Evolutionary conservation across 129 eudicot genomes (phyloP).

Genomic region (Flaveria trinervia): DNA sequence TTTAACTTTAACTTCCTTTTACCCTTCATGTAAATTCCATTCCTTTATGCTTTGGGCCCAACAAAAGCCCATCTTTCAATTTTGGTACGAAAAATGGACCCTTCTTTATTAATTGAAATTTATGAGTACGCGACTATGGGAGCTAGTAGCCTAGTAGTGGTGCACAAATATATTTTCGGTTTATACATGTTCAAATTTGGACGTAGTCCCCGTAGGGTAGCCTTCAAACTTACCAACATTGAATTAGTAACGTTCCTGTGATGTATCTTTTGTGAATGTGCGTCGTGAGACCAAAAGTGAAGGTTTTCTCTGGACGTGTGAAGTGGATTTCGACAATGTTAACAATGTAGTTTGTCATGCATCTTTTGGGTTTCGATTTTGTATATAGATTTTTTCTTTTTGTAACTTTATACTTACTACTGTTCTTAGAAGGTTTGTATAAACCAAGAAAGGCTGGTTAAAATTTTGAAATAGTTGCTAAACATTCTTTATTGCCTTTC

Average conservation of each 20-base stretch:
- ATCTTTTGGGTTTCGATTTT: constrained; percentile 4
- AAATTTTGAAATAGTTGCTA: too few species aligned
- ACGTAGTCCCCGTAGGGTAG: too few species aligned
- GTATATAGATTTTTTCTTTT: neutral
- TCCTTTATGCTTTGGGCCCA: constrained; percentile 18
- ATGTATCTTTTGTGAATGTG: neutral
- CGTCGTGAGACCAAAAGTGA: neutral
- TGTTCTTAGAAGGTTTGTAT: too few species aligned
- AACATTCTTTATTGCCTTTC: too few species aligned
- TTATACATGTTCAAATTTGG: too few species aligned
- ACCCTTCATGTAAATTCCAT: constrained; percentile 26
- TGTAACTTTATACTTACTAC: neutral
- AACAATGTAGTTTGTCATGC: neutral
- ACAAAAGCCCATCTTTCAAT: neutral
- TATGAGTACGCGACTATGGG: neutral
- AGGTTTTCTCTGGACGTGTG: neutral
- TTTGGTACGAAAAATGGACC: neutral
- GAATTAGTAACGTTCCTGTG: neutral
- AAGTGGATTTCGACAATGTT: neutral
- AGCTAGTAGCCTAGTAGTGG: too few species aligned
- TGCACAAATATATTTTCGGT: too few species aligned
- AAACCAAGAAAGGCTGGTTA: too few species aligned
- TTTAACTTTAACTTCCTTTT: constrained; percentile 21
- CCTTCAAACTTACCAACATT: neutral
- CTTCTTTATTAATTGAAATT: neutral